Evolutionary conservation across 306 rosid genomes (phyloP), one percentile per base, ranked within the genome.

Genomic region (Pyrus betulifolia): DNA sequence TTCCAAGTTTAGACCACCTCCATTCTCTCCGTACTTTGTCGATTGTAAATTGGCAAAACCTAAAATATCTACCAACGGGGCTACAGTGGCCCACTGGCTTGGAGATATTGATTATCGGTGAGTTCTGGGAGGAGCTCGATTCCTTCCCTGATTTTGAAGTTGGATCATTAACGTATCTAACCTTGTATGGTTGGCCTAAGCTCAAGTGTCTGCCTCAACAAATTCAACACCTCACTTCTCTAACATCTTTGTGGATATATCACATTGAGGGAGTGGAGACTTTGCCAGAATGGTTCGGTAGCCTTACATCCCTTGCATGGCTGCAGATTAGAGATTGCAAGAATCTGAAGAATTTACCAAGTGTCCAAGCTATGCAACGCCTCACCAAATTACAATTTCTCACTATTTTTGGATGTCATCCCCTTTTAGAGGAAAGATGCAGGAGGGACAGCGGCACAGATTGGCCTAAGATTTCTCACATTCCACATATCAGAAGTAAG

Each of bases 241-340:
- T 57, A 57, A 55, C 22, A 21, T 0, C 0, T 21, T 8, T 55
- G 25, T 0, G 0, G 0, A 0, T 55, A 8, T 25, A n/a, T n/a
- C n/a, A n/a, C n/a, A n/a, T 55, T 19, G 61, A 55, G 2, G 27
- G 61, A 57, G 25, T 57, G 61, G 61, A 57, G 61, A n/a, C 25
- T 57, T n/a, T n/a, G 22, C 61, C 61, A 21, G 61, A 57, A 10
- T 57, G 61, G 61, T 57, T 57, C 27, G 25, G 61, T 19, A 57
- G 12, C 25, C 61, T 57, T 57, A 8, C 61, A 21, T 57, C 25
- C 12, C 61, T 55, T 19, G 7, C 22, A n/a, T 0, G 0, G 0
- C 12, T 55, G 0, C 0, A 0, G 0, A 55, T 19, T 21, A 0
- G 0, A 0, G 0, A 1, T 9, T 21, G 61, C 61, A 0, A 55